Conservation (phyloP, 2,329 filamentous ascomycete species). For the Aspergillus aculeatus region DNA sequence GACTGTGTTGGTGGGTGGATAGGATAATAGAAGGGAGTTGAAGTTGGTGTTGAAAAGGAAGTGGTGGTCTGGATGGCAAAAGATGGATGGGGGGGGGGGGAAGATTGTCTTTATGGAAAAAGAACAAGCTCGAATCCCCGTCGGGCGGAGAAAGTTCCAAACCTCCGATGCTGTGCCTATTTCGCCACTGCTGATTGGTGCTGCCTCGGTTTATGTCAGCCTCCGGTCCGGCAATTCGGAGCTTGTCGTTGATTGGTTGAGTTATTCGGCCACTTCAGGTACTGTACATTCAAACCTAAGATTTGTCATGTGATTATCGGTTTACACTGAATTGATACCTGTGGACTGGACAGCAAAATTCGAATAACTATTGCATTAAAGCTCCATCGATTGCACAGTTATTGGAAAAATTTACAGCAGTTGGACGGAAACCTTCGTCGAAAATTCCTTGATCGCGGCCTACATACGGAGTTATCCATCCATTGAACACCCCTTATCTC, state of each 20-base stretch:
- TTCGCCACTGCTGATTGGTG: constrained; percentile 15
- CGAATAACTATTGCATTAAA: too few species aligned
- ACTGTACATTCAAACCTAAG: too few species aligned
- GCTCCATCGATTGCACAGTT: too few species aligned
- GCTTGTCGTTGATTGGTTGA: neutral
- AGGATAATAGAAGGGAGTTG: constrained; percentile 23
- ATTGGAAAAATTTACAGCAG: too few species aligned
- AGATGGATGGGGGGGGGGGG: neutral
- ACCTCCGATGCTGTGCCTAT: constrained; percentile 24
- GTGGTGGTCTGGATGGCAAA: constrained; percentile 5
- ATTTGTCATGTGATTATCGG: too few species aligned
- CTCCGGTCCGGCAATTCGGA: constrained; percentile 2
- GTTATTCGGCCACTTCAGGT: neutral
- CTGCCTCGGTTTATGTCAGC: constrained; percentile 4
- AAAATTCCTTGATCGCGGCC: neutral
- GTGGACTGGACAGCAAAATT: too few species aligned
- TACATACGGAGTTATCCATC: neutral
- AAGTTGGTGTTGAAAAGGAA: constrained; percentile 17
- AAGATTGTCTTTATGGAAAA: constrained; percentile 16
- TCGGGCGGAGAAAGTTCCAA: constrained; percentile 24
- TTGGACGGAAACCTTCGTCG: neutral
- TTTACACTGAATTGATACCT: too few species aligned
- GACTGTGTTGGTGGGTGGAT: constrained; percentile 16
- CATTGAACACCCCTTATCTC: neutral
- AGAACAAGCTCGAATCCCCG: constrained; percentile 23